Conservation (phyloP, 2,329 filamentous ascomycete species). For the Calcarisporium arbuscula region DNA sequence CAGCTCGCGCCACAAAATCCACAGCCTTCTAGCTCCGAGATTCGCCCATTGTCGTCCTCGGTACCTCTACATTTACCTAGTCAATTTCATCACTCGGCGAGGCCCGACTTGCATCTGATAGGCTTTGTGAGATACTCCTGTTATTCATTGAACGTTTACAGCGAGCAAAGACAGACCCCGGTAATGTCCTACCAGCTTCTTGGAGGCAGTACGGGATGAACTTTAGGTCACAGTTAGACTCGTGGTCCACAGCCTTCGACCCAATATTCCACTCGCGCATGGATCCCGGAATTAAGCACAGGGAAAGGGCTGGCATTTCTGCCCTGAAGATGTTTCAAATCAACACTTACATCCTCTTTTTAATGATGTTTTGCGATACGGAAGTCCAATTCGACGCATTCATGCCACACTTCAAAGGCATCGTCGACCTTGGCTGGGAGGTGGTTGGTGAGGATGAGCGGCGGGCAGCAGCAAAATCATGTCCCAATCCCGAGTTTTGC, state of each 20-base stretch:
- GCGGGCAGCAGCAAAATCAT: slow-evolving; percentile 37
- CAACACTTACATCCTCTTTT: slow-evolving; percentile 50
- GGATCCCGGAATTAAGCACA: slow-evolving; percentile 40
- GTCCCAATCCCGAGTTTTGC: slow-evolving; percentile 37
- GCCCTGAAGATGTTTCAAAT: slow-evolving; percentile 58
- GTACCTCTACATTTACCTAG: slow-evolving; percentile 16
- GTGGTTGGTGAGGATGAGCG: slow-evolving; percentile 53
- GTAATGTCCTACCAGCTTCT: slow-evolving; percentile 44
- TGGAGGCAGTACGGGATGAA: slow-evolving; percentile 40
- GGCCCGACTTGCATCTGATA: slow-evolving; percentile 51
- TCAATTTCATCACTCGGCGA: slow-evolving; percentile 45
- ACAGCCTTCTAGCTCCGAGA: slow-evolving; percentile 37
- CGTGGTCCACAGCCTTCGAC: slow-evolving; percentile 52
- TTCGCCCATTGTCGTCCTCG: slow-evolving; percentile 31
- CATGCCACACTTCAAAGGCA: slow-evolving; percentile 42
- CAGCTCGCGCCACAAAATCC: slow-evolving; percentile 30
- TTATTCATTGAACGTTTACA: slow-evolving; percentile 51
- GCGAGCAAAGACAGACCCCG: slow-evolving; percentile 42
- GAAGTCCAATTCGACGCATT: slow-evolving; percentile 55
- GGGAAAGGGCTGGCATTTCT: slow-evolving; percentile 54
- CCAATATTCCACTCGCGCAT: slow-evolving; percentile 45
- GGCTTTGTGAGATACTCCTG: slow-evolving; percentile 48
- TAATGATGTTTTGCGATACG: slow-evolving; percentile 53
- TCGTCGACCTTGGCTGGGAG: slow-evolving; percentile 52
- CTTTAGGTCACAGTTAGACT: slow-evolving; percentile 44